Evolutionary conservation across 768 basidiomycete genomes (phyloP).

Genomic region (Leccinum obscurum): DNA sequence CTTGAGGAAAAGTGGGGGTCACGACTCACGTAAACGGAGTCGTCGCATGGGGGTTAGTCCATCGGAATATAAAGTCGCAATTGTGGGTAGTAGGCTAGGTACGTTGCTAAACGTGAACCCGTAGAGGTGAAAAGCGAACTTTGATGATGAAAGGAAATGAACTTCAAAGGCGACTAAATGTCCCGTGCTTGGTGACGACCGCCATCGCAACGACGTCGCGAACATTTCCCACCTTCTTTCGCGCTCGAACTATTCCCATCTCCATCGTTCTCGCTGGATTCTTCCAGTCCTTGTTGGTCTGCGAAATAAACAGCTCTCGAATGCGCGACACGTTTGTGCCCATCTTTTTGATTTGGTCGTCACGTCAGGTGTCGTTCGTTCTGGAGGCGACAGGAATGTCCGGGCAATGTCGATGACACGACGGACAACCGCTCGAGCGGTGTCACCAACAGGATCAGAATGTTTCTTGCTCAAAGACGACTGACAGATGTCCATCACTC

Average conservation of each 20-base stretch:
- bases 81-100: too few relatives aligned
- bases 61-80: too few relatives aligned
- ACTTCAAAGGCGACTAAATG: too few relatives aligned
- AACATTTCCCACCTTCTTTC: constrained; percentile 2
- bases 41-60: too few relatives aligned
- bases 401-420: background rate
- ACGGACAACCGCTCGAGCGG: background rate
- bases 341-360: background rate
- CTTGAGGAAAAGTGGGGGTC: too few relatives aligned
- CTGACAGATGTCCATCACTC: background rate
- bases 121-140: too few relatives aligned
- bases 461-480: too few relatives aligned
- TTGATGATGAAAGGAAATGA: too few relatives aligned
- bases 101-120: too few relatives aligned
- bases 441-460: background rate
- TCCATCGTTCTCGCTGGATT: constrained; percentile 5
- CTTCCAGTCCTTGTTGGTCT: constrained; percentile 2
- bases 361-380: background rate
- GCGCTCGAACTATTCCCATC: constrained; percentile 10
- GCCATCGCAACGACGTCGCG: background rate
- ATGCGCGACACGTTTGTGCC: background rate
- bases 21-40: too few relatives aligned
- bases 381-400: background rate
- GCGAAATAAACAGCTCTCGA: constrained; percentile 3
- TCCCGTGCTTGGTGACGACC: background rate